Base-by-base conservation (phyloP, 2,329 filamentous ascomycete species). In the Ascocoryne sarcoides region DNA sequence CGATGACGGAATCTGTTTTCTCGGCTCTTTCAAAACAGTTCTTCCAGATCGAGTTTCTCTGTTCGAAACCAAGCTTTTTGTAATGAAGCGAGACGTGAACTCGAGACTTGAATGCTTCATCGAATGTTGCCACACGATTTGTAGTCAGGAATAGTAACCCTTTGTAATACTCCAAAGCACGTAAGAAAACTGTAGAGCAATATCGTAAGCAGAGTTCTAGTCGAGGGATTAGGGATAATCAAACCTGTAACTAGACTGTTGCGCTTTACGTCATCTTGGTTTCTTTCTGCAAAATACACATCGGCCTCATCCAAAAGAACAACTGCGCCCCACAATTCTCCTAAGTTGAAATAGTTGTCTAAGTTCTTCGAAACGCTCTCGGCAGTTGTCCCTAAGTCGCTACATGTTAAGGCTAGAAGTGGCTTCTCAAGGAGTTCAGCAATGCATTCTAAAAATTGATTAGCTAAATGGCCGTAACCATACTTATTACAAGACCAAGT, bases 91-190 rank as follows among this genome's bases (percentile, higher is more conserved):
- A 40, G 3, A 61, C 45, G 36, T 61, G 60, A 36, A 62, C 56
- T 12, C 60, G 51, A 7, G 51, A 56, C 9, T 49, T 51, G 43
- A 66, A 59, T 0, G 61, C 62, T 17, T 60, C 56, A 32, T 65
- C 63, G 31, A 65, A 57, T 10, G 42, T 42, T 4, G 54, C 41
- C 29, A 65, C 60, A 1, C 64, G 58, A 14, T 64, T 62, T 15
- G 60, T 60, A 5, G 65, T 66, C 0, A 66, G 55, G 45, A 66
- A 61, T 3, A 63, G 53, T 29, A 66, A 60, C 34, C 65, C 65
- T 17, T 56, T 45, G 36, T 63, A 66, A 42, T 65, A 65, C 21
- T 63, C 59, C n/a, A 67, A 45, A 14, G 55, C 51, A 10, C 62
- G 56, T 17, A 67, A 54, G 32, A 61, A 57, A 2, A 59, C 47